These are phyloP conservation scores for Syzygium oleosum DNA, from an alignment of 345 rosid species.

Conservation along the genomic window DNA sequence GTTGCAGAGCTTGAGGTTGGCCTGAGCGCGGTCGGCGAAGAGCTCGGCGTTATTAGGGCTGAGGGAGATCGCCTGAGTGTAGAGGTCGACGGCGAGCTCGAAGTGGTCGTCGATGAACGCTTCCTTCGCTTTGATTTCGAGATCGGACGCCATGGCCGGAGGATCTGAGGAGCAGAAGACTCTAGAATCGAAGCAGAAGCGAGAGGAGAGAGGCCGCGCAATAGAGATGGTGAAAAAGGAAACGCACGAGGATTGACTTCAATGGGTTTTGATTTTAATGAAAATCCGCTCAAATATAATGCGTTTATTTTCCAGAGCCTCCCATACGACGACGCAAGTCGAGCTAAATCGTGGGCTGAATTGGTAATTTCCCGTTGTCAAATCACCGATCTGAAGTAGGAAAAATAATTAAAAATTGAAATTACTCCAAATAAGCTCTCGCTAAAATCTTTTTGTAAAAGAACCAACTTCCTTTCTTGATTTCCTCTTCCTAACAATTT, in stretches of 20 bases:
- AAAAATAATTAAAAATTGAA: not conserved
- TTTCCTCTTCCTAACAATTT: not conserved
- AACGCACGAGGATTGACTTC: not conserved
- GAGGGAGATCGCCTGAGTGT: slow-evolving; percentile 61
- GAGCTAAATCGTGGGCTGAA: not conserved
- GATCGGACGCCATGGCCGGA: slow-evolving; percentile 22
- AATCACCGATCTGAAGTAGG: not conserved
- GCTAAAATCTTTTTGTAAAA: not conserved
- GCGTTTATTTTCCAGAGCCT: not conserved
- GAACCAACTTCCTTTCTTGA: not conserved
- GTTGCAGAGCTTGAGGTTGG: slow-evolving; percentile 62
- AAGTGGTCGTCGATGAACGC: slow-evolving; percentile 91
- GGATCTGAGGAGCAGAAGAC: not conserved
- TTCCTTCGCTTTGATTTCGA: slow-evolving; percentile 64
- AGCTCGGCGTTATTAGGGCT: slow-evolving; percentile 62
- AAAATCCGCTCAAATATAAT: not conserved
- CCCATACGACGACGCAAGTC: not conserved
- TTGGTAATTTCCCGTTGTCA: not conserved
- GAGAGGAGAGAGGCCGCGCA: not conserved
- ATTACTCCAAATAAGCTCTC: not conserved
- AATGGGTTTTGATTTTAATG: not conserved
- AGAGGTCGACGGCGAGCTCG: slow-evolving; percentile 71
- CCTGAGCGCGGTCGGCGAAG: slow-evolving; percentile 89
- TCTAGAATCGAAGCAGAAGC: not conserved
- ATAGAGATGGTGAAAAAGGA: not conserved